phyloP scores from a whole-genome alignment of 2,329 filamentous ascomycete genomes.

The Nemania sp. region DNA sequence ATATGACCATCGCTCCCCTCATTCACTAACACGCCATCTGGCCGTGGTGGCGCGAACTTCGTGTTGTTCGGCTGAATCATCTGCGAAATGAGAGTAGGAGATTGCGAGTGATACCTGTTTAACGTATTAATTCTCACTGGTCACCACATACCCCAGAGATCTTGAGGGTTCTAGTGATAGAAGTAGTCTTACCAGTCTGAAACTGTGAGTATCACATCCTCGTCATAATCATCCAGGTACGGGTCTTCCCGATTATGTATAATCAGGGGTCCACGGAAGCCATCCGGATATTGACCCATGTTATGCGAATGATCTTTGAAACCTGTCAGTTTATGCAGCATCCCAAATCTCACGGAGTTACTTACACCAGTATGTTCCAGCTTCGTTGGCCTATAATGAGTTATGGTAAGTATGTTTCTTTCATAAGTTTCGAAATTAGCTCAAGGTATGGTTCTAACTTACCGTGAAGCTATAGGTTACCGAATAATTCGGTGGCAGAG shows the following conservation, averaged over 20 bases:
- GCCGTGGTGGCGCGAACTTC: conserved; percentile 45
- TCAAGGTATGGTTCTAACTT: conserved; percentile 20
- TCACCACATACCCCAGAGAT: conserved; percentile 38
- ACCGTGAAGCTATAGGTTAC: conserved; percentile 63
- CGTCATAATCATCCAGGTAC: conserved; percentile 56
- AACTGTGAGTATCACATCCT: conserved; percentile 61
- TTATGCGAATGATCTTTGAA: conserved; percentile 62
- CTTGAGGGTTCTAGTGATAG: not conserved
- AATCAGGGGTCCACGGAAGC: conserved; percentile 64
- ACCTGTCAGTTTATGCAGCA: conserved; percentile 20
- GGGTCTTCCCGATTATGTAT: conserved; percentile 61
- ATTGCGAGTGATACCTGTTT: conserved; percentile 48
- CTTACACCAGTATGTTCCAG: conserved; percentile 54
- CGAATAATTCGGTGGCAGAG: conserved; percentile 53
- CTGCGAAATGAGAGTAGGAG: conserved; percentile 41
- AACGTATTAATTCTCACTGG: conserved; percentile 40
- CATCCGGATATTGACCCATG: conserved; percentile 67
- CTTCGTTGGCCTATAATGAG: conserved; percentile 40
- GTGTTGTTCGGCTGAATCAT: conserved; percentile 49
- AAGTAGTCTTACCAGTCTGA: conserved; percentile 56
- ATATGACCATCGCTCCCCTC: conserved; percentile 46
- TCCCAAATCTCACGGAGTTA: not conserved
- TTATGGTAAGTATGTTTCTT: conserved; percentile 1
- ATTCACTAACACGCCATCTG: conserved; percentile 47
- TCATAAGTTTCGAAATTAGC: not conserved